Evolutionary conservation across 2,329 filamentous ascomycete species (phyloP).

Genomic region (Fusarium multiceps): DNA sequence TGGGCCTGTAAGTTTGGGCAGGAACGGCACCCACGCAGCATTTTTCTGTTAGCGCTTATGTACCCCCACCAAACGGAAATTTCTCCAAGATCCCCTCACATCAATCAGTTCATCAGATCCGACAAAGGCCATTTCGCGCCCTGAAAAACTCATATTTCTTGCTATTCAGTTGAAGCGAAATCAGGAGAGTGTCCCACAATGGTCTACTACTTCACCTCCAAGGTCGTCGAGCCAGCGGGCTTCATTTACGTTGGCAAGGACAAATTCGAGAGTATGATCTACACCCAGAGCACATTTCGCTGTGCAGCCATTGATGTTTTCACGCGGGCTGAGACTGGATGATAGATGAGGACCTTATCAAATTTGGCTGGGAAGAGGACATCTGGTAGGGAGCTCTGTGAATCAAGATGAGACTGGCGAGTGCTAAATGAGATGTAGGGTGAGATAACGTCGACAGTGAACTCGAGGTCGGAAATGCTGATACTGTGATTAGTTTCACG

Average conservation of each 20-base stretch:
- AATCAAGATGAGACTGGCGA: background rate
- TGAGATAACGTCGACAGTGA: slow-evolving; percentile 20
- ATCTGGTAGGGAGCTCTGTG: slow-evolving; percentile 74
- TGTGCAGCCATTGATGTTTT: slow-evolving; percentile 1
- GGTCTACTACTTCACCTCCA: slow-evolving; percentile 97
- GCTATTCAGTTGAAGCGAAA: fast-evolving
- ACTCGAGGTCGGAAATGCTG: slow-evolving; percentile 2
- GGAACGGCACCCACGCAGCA: background rate
- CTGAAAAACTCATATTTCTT: background rate
- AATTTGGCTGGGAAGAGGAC: slow-evolving; percentile 93
- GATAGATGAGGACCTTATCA: slow-evolving; percentile 94
- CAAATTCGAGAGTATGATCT: slow-evolving; percentile 90
- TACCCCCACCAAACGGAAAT: slow-evolving; percentile 37
- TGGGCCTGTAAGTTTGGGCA: fast-evolving
- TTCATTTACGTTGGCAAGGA: slow-evolving; percentile 98
- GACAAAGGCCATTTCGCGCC: background rate
- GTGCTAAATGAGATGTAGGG: slow-evolving; percentile 34
- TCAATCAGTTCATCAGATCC: background rate
- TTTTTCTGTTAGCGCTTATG: slow-evolving; percentile 23
- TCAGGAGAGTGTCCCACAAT: slow-evolving; percentile 58
- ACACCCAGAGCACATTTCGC: slow-evolving; percentile 7
- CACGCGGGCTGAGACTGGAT: slow-evolving; percentile 33
- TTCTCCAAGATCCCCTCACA: slow-evolving; percentile 41
- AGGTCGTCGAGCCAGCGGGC: slow-evolving; percentile 80
- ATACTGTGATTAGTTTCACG: slow-evolving; percentile 80